Percentiles rank a stretch among this genome's conserved stretches.
phyloP scores from a whole-genome alignment of 148 eudicot species.

The Camellia granthamiana region DNA sequence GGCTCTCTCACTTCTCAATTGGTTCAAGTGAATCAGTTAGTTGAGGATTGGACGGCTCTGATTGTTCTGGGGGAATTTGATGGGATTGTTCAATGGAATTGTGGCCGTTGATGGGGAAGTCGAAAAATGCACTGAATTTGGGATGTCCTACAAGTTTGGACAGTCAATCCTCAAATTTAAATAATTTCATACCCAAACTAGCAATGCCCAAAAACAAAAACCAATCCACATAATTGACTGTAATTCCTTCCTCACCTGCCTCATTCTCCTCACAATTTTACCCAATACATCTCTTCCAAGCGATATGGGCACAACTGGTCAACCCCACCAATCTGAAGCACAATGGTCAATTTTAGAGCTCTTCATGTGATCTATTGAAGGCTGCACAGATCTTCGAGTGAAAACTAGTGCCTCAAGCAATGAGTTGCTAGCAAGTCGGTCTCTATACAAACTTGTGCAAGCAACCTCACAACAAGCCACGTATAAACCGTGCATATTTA shows the following conservation, averaged over 20 bases:
- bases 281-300: constrained; percentile 37
- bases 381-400: constrained; percentile 81
- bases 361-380: constrained; percentile 75
- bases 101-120: too few relatives aligned
- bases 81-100: too few relatives aligned
- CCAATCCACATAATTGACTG: constrained; percentile 69
- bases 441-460: constrained; percentile 94
- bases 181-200: too few relatives aligned
- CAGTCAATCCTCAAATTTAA: too few relatives aligned
- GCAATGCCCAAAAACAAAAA: too few relatives aligned
- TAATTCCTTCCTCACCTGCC: constrained; percentile 63
- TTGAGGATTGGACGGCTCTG: too few relatives aligned
- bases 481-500: constrained; percentile 71
- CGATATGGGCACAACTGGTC: constrained; percentile 46
- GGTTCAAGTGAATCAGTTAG: too few relatives aligned
- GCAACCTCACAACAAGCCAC: constrained; percentile 98
- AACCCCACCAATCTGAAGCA: constrained; percentile 51
- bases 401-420: constrained; percentile 92
- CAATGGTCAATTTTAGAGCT: constrained; percentile 21
- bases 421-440: constrained; percentile 92
- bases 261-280: constrained; percentile 48
- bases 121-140: too few relatives aligned
- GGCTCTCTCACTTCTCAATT: too few relatives aligned
- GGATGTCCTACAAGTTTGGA: too few relatives aligned
- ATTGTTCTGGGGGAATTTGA: too few relatives aligned